A percentile compares a stretch with the other conserved stretches of the same genome.
These are phyloP conservation scores for Ciborinia camelliae DNA, from an alignment of 2,329 filamentous ascomycete genomes.

Conservation along the genomic window DNA sequence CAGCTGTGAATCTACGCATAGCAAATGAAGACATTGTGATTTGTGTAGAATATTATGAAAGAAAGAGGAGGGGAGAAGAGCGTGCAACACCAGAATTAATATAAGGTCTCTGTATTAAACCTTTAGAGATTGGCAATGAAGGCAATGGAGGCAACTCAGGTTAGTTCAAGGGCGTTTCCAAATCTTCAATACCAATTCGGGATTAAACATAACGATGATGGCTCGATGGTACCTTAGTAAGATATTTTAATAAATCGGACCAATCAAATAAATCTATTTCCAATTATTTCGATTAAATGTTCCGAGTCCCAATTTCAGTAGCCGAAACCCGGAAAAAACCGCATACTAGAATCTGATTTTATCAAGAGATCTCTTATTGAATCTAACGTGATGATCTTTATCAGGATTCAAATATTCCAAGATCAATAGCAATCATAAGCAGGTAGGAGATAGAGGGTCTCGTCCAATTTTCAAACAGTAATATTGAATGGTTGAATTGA, in stretches of 20 bases:
- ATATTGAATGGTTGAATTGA: background rate
- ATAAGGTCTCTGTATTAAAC: background rate
- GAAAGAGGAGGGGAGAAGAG: conserved; percentile 23
- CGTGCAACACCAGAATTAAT: conserved; percentile 13
- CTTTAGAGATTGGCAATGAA: conserved; percentile 3
- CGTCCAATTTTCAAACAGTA: background rate
- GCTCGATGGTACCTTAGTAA: conserved; percentile 9
- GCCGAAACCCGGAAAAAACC: conserved; percentile 3
- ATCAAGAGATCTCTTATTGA: too few relatives aligned
- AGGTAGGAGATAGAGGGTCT: fast-evolving
- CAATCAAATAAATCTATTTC: conserved; percentile 11
- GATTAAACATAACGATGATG: conserved; percentile 17
- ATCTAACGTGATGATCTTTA: background rate
- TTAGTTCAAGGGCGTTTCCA: conserved; percentile 11
- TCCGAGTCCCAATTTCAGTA: background rate
- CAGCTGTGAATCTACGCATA: conserved; percentile 57
- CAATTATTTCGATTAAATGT: background rate
- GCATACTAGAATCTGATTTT: background rate
- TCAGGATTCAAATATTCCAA: background rate
- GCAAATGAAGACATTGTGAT: conserved; percentile 64
- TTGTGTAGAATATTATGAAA: conserved; percentile 39
- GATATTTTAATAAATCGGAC: background rate
- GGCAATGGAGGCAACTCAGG: conserved; percentile 17
- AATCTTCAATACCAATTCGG: conserved; percentile 5
- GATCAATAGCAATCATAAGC: fast-evolving